Evolutionary conservation across 129 eudicot genomes (phyloP), one percentile per base, ranked within the genome.

Genomic region (Calendula officinalis): DNA sequence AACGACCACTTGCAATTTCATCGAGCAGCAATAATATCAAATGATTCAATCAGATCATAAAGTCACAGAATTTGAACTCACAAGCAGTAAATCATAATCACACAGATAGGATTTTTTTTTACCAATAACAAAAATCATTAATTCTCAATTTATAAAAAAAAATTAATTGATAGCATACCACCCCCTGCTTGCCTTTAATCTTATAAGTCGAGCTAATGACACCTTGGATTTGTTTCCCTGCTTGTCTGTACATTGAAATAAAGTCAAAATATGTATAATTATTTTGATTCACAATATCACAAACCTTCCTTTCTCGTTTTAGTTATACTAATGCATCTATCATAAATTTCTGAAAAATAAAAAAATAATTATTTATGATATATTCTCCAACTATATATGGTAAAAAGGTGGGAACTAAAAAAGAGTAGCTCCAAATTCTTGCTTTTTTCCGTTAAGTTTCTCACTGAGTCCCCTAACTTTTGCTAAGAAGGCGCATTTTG

Each of bases 121-220:
- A 48, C 45, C 13, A 44, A 35, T 10, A 59, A 53, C 43, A 55
- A 16, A 42, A 62, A 4, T 14, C 38, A 52, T 49, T 48, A 13
- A 55, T 75, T 41, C 52, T 11, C 10, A 41, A 51, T n/a, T 49
- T 47, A 42, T 30, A 48, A 16, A 60, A 42, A 52, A 32, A 10
- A 39, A 51, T n/a, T n/a, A 48, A 43, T 34, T 13, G 46, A 56
- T 3, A 44, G 51, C 83, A 22, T 74, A n/a, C n/a, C n/a, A 92
- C 98, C 98, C 32, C 75, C 78, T 66, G 96, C 95, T 81, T 83
- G 91, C 63, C 85, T 86, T 83, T 92, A 57, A 92, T 85, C 84
- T 92, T 92, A 78, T 92, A 75, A 51, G 96, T 83, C 8, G 96
- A 81, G 56, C 64, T 72, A n/a, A 83, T 77, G 67, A 80, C 99